Evolutionary conservation across 805 yeast genomes (phyloP).

Genomic region (Saccharomycopsis microspora): DNA sequence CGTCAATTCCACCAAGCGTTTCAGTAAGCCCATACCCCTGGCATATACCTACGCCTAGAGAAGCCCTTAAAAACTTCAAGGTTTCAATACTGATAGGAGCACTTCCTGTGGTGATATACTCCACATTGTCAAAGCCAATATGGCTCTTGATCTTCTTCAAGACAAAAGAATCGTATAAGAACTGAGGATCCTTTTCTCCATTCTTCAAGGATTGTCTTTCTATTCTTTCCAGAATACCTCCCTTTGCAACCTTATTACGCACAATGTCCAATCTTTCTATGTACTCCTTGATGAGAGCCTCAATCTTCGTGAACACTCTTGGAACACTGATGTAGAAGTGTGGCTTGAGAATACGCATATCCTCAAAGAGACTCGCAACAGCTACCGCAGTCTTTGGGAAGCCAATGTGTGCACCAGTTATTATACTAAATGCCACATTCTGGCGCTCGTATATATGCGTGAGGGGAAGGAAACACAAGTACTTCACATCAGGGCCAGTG

Average conservation of each 20-base stretch:
- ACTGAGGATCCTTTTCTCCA: conserved; percentile 12
- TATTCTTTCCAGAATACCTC: conserved; percentile 1
- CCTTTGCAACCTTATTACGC: conserved; percentile 1
- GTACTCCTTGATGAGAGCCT: conserved; percentile 33
- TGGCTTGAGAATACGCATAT: conserved; percentile 36
- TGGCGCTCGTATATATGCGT: conserved; percentile 44
- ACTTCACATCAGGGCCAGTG: conserved; percentile 14
- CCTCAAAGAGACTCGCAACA: conserved; percentile 36
- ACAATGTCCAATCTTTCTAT: conserved; percentile 20
- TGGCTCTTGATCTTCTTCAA: conserved; percentile 23
- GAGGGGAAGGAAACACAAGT: conserved; percentile 35
- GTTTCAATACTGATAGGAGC: conserved; percentile 53
- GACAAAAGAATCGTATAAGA: conserved; percentile 26
- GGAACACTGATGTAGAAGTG: conserved; percentile 39
- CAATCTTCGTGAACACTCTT: conserved; percentile 40
- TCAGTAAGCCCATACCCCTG: conserved; percentile 51
- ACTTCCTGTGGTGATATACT: conserved; percentile 32
- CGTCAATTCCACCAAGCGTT: conserved; percentile 35
- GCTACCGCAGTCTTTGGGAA: conserved; percentile 34
- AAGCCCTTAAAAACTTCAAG: conserved; percentile 39
- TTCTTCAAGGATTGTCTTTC: conserved; percentile 12
- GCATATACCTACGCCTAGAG: conserved; percentile 32
- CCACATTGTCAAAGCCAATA: conserved; percentile 29
- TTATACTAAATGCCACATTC: conserved; percentile 24
- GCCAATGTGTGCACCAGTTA: conserved; percentile 29